phyloP scores from a whole-genome alignment of 2,329 filamentous ascomycete species.

The Alternaria viburni region DNA sequence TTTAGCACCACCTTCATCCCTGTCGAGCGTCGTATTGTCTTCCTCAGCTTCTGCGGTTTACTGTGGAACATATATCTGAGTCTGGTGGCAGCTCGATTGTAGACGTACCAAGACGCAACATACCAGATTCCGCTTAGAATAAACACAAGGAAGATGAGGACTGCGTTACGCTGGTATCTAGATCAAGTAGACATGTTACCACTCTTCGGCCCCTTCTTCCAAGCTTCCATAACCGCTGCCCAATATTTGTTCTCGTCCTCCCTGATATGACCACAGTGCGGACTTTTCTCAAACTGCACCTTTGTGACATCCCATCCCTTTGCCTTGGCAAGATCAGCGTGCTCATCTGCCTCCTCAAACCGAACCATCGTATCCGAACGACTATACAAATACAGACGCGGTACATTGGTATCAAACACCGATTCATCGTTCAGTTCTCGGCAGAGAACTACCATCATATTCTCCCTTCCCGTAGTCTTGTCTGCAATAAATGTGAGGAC shows the following conservation, averaged over 20 bases:
- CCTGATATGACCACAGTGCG: slow-evolving; percentile 68
- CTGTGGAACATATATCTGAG: slow-evolving; percentile 79
- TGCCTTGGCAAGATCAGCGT: slow-evolving; percentile 56
- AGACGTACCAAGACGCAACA: slow-evolving; percentile 8
- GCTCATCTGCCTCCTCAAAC: slow-evolving; percentile 62
- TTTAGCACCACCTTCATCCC: slow-evolving; percentile 74
- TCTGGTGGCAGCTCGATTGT: slow-evolving; percentile 57
- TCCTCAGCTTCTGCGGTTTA: slow-evolving; percentile 74
- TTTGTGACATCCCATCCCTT: slow-evolving; percentile 59
- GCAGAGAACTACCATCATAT: slow-evolving; percentile 35
- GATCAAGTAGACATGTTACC: background rate
- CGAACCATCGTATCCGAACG: slow-evolving; percentile 63
- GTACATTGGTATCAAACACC: slow-evolving; percentile 43
- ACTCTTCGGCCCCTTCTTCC: slow-evolving; percentile 29
- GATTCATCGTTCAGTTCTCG: slow-evolving; percentile 38
- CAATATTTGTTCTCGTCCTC: slow-evolving; percentile 65
- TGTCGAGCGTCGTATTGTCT: slow-evolving; percentile 71
- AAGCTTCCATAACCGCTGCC: slow-evolving; percentile 47
- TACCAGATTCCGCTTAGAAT: background rate
- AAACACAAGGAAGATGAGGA: background rate
- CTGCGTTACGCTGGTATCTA: background rate
- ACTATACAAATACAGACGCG: slow-evolving; percentile 65
- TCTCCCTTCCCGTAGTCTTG: slow-evolving; percentile 24
- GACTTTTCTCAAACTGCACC: slow-evolving; percentile 63
- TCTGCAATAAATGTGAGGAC: slow-evolving; percentile 26